phyloP scores from a whole-genome alignment of 345 rosid species.

The Dimocarpus longan region DNA sequence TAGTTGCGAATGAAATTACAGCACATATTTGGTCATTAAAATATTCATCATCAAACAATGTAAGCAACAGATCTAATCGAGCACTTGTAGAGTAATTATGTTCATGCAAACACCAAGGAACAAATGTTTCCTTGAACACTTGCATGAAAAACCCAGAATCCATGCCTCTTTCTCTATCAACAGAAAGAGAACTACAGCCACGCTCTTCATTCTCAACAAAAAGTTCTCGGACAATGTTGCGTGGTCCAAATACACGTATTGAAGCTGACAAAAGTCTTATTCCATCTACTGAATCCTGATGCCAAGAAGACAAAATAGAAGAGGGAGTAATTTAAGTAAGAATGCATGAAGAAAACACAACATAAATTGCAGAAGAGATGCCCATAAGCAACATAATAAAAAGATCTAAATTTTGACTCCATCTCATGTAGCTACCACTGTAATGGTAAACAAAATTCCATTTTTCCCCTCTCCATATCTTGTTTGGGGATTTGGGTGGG shows the following conservation, averaged over 20 bases:
- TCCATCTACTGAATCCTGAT: constrained; percentile 73
- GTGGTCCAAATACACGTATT: constrained; percentile 80
- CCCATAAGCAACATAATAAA: background rate
- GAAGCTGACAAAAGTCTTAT: constrained; percentile 71
- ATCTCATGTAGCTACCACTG: background rate
- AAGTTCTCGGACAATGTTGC: constrained; percentile 50
- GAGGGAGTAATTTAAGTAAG: constrained; percentile 25
- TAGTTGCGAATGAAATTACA: constrained; percentile 55
- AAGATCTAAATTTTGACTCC: background rate
- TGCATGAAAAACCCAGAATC: constrained; percentile 49
- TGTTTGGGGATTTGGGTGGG: background rate
- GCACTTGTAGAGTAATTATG: constrained; percentile 45
- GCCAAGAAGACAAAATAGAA: constrained; percentile 21
- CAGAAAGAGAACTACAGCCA: constrained; percentile 28
- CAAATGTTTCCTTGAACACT: constrained; percentile 65
- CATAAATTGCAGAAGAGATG: background rate
- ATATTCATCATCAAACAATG: constrained; percentile 76
- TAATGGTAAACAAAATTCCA: background rate
- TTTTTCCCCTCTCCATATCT: background rate
- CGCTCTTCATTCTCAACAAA: constrained; percentile 28
- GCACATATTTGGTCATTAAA: constrained; percentile 75
- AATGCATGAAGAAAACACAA: constrained; percentile 11
- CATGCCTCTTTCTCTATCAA: constrained; percentile 39
- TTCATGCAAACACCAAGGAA: constrained; percentile 84
- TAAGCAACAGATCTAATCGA: constrained; percentile 74